Evolutionary conservation across 2,329 filamentous ascomycete species (phyloP).

Genomic region (Sclerotinia nivalis): DNA sequence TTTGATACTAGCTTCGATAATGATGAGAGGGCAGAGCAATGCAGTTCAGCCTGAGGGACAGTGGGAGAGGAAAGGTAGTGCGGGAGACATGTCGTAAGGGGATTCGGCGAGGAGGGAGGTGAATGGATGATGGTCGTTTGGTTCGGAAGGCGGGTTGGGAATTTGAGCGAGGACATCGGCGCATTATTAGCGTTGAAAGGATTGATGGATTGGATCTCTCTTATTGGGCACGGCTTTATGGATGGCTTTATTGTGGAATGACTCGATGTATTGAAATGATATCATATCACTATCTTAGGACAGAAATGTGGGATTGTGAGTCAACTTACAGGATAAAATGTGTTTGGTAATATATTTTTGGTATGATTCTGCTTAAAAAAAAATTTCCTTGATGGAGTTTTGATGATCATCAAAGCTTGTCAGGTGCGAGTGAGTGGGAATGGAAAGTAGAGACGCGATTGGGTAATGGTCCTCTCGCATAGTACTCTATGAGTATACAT

Average conservation of each 20-base stretch:
- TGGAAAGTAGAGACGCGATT: no score
- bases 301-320: background rate
- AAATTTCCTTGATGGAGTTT: background rate
- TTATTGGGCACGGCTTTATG: background rate
- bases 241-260: background rate
- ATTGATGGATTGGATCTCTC: background rate
- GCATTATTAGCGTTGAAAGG: background rate
- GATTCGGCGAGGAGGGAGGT: background rate
- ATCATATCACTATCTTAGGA: background rate
- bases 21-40: conserved; percentile 48
- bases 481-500: background rate
- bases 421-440: background rate
- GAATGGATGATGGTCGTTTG: background rate
- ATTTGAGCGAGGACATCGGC: background rate
- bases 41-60: conserved; percentile 23
- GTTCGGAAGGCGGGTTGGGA: background rate
- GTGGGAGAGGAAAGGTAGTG: conserved; percentile 39
- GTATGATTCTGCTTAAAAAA: no score
- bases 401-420: background rate
- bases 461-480: background rate
- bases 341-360: background rate
- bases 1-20: conserved; percentile 47
- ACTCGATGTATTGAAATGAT: background rate
- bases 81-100: conserved; percentile 35
- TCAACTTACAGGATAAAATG: background rate